Percentiles rank a stretch among this genome's conserved stretches.
These are phyloP conservation scores for Trichophyton verrucosum DNA, from an alignment of 2,329 filamentous ascomycete species.

Conservation along the genomic window DNA sequence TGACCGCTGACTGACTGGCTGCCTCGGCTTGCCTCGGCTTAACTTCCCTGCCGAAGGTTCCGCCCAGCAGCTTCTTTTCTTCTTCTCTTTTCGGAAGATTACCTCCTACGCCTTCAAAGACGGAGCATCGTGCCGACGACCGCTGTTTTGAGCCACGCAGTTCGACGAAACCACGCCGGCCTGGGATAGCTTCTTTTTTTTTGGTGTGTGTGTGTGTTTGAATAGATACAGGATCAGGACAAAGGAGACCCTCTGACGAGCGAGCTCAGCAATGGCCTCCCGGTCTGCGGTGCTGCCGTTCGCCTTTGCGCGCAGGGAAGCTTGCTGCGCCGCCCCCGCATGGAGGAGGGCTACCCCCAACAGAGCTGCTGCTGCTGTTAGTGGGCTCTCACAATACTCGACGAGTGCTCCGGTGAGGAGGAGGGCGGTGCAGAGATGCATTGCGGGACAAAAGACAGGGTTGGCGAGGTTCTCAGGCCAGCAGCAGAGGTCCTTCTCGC, in stretches of 20 bases:
- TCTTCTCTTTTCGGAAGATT: not conserved
- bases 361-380: not conserved
- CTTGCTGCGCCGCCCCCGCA: not conserved
- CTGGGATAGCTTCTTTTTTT: not conserved
- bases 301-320: not conserved
- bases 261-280: not conserved
- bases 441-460: not conserved
- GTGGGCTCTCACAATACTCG: not conserved
- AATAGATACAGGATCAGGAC: not conserved
- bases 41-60: not conserved
- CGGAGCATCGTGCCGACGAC: not conserved
- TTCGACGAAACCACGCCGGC: too few relatives aligned
- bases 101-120: not conserved
- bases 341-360: not conserved
- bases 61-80: not conserved
- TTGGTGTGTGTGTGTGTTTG: too few relatives aligned
- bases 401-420: conserved; percentile 5
- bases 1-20: not conserved
- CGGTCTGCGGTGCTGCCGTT: not conserved
- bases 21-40: not conserved
- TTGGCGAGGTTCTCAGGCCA: not conserved
- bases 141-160: too few relatives aligned
- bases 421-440: conserved; percentile 18
- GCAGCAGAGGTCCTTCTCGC: conserved; percentile 32
- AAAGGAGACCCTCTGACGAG: not conserved